Evolutionary conservation across 2,329 filamentous ascomycete genomes (phyloP).

Genomic region (Pseudogymnoascus sp.): DNA sequence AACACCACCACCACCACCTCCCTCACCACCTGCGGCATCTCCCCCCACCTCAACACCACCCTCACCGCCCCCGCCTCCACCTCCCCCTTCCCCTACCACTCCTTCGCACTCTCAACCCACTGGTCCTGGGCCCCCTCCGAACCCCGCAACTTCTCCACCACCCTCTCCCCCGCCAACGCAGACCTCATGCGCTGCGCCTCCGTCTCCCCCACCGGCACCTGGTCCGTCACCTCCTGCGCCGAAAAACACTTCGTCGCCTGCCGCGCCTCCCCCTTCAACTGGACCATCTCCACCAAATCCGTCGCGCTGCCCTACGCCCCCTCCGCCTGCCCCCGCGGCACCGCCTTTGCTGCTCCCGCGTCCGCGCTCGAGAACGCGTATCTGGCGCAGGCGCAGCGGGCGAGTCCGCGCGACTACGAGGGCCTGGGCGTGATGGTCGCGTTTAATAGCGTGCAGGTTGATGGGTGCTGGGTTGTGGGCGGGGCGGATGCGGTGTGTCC

Average conservation of each 20-base stretch:
- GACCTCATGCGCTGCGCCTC: slow-evolving; percentile 46
- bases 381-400: slow-evolving; percentile 30
- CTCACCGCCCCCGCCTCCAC: slow-evolving; percentile 41
- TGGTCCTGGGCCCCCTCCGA: slow-evolving; percentile 54
- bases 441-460: slow-evolving; percentile 49
- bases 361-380: slow-evolving; percentile 57
- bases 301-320: slow-evolving; percentile 37
- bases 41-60: slow-evolving; percentile 48
- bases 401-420: slow-evolving; percentile 20
- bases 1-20: slow-evolving; percentile 25
- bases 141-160: slow-evolving; percentile 33
- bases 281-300: slow-evolving; percentile 39
- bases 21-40: slow-evolving; percentile 50
- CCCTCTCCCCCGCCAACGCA: slow-evolving; percentile 20
- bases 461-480: slow-evolving; percentile 53
- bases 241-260: slow-evolving; percentile 45
- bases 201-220: slow-evolving; percentile 39
- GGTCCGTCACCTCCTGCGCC: slow-evolving; percentile 49
- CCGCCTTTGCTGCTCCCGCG: slow-evolving; percentile 48
- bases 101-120: slow-evolving; percentile 40
- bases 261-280: slow-evolving; percentile 48
- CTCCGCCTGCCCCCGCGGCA: slow-evolving; percentile 38
- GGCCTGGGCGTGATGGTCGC: slow-evolving; percentile 43
- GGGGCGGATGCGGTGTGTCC: slow-evolving; percentile 49
- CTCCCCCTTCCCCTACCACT: slow-evolving; percentile 39